Evolutionary conservation across 192 early-diverging fungal species (phyloP), one percentile per base, ranked within the genome.

Genomic region (Funneliformis mosseae): DNA sequence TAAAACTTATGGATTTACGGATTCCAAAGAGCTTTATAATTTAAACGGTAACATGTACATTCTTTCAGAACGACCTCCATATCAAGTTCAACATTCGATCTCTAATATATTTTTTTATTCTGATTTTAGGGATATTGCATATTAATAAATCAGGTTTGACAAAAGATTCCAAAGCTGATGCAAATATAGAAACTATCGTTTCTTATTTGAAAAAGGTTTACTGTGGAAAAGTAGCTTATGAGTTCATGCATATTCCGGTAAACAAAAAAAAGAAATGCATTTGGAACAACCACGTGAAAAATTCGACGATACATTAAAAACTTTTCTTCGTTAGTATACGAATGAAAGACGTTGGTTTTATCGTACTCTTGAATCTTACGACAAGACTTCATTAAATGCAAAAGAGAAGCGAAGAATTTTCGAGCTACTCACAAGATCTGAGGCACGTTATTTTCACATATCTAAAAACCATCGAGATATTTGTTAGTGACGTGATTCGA

Each of bases 171-270:
- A 87, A 88, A 59, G 85, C 84, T 33, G 85, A 91, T 59, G 93
- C 92, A 25, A 88, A 87, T 21, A 84, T 95, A 28, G 87, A 91
- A 45, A 86, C 90, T 62, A 93, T 98, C 67, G 55, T 94, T 69
- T 70, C 85, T 68, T 92, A 96, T 77, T 88, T 99, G 23, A 86
- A 90, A 55, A 84, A 87, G 46, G 88, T 88, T 3, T 96, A 96
- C 80, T 93, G 92, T 82, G 93, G 92, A 21, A 89, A 92, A 59
- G 95, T 98, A 75, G 97, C 96, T 14, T 98, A 95, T 83, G 97
- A 99, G 88, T 99, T 98, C 89, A 90, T 89, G 82, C 97, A 99
- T 80, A 91, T 98, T 62, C 96, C 96, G 0, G 93, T 93, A 87
- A 55, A 86, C 14, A 61, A 38, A 55, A 21, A 6, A n/a, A 18